phyloP scores from a whole-genome alignment of 805 yeast genomes.

The Starmerella floricola region DNA sequence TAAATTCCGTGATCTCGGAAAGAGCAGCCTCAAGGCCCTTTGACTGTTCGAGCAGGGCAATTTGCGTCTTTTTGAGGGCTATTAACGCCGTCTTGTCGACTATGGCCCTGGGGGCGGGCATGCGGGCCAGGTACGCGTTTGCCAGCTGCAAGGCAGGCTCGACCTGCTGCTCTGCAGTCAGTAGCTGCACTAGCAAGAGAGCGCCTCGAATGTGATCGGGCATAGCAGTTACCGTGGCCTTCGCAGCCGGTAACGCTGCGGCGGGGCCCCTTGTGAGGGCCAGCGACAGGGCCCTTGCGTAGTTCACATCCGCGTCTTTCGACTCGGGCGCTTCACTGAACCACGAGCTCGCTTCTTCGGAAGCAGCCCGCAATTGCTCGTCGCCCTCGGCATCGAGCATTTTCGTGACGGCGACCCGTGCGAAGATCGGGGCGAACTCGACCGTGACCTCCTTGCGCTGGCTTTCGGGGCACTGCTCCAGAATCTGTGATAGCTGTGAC shows the following conservation, averaged over 20 bases:
- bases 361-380: not conserved
- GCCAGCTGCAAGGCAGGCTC: slow-evolving; percentile 46
- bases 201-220: slow-evolving; percentile 52
- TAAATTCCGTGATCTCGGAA: slow-evolving; percentile 54
- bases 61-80: slow-evolving; percentile 63
- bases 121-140: slow-evolving; percentile 39
- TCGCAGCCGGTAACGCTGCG: slow-evolving; percentile 23
- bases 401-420: slow-evolving; percentile 10
- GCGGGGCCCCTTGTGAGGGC: slow-evolving; percentile 21
- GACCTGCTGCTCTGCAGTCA: slow-evolving; percentile 48
- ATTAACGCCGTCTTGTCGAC: slow-evolving; percentile 39
- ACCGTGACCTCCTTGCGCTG: not conserved
- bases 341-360: too few relatives aligned
- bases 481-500: not conserved
- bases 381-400: slow-evolving; percentile 1
- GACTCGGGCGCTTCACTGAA: too few relatives aligned
- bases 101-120: slow-evolving; percentile 24
- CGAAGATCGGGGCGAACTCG: slow-evolving; percentile 10
- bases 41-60: slow-evolving; percentile 53
- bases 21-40: slow-evolving; percentile 49
- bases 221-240: slow-evolving; percentile 24
- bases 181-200: slow-evolving; percentile 54
- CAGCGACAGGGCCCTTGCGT: slow-evolving; percentile 21
- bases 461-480: slow-evolving; percentile 1
- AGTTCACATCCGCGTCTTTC: slow-evolving; percentile 7